Conservation (phyloP, 2,329 filamentous ascomycete genomes). For the Xylariaceae sp. region DNA sequence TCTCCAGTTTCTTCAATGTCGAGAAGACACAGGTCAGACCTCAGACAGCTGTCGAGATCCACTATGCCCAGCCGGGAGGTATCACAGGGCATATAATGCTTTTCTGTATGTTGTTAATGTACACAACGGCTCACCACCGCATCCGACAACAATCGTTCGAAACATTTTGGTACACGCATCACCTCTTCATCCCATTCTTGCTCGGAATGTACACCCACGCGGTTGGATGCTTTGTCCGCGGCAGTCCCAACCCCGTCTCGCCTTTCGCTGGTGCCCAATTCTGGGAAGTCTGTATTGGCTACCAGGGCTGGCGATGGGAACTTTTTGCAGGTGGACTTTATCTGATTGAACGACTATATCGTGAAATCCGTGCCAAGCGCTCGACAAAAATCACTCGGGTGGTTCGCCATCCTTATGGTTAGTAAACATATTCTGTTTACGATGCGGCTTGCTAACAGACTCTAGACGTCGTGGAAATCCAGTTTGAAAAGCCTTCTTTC, state of each 20-base stretch:
- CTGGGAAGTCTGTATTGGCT: constrained; percentile 94
- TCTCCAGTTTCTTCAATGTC: constrained; percentile 87
- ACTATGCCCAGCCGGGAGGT: constrained; percentile 87
- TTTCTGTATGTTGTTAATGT: constrained; percentile 98
- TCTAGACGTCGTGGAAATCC: constrained; percentile 90
- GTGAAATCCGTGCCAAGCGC: constrained; percentile 84
- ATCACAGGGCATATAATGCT: constrained; percentile 98
- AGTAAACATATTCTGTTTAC: constrained; percentile 39
- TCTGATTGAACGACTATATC: constrained; percentile 85
- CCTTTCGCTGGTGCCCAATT: constrained; percentile 84
- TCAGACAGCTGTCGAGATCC: constrained; percentile 83
- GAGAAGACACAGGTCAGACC: constrained; percentile 84
- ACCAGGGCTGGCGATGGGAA: constrained; percentile 98
- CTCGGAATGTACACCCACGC: constrained; percentile 95
- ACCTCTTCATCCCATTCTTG: constrained; percentile 96
- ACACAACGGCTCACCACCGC: constrained; percentile 90
- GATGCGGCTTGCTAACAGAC: constrained; percentile 38
- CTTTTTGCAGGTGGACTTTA: constrained; percentile 86
- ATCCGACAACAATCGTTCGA: constrained; percentile 98
- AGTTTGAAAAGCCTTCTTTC: constrained; percentile 96
- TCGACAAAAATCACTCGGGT: constrained; percentile 91
- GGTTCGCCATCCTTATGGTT: constrained; percentile 92
- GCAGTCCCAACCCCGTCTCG: constrained; percentile 73
- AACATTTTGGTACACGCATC: constrained; percentile 99
- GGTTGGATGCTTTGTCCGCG: constrained; percentile 93